Base-by-base conservation (phyloP, 805 yeast genomes). In the Wickerhamomyces silvicola region DNA sequence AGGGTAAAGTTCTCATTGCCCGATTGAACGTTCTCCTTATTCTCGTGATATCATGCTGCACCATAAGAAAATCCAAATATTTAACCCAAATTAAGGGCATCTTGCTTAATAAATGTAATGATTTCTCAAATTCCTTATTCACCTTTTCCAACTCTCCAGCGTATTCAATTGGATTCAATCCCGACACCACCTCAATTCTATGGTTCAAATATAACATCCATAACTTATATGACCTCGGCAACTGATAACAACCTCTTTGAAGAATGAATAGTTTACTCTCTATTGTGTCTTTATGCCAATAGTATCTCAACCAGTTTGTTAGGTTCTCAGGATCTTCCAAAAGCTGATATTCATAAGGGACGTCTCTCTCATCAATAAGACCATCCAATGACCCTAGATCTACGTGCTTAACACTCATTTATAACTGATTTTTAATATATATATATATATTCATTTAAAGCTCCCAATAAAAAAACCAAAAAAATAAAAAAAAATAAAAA, bases 181-280 rank as follows among this genome's bases (percentile, higher is more conserved):
- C 39, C 9, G 45, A 32, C 6, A 62, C 42, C 10, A 56, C 39
- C 3, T 50, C 52, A 1, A 61, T 39, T 17, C 78, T 50, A 17
- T 68, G 40, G 15, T 64, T 65, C 16, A 76, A 41, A 42, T 74
- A 76, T 8, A 52, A 25, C 35, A 56, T 54, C 86, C 86, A 80
- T 16, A 81, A 46, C 40, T 71, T 68, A 39, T 66, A 66, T 3
- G 76, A 70, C 31, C 70, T 50, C 7, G 60, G 62, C 10, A 74
- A 45, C 9, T 52, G 45, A 7, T 44, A 41, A 11, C 71, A 65
- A 0, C 82, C 78, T 48, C 92, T 52, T 36, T 64, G 68, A 32
- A 70, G 47, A 2, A 81, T 60, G 34, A 70, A 73, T 6, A 75
- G 41, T 18, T 46, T 50, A 15, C 47, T 60, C 17, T 28, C 28